phyloP scores from a whole-genome alignment of 2,329 filamentous ascomycete species.

The Pseudogymnoascus sp. region DNA sequence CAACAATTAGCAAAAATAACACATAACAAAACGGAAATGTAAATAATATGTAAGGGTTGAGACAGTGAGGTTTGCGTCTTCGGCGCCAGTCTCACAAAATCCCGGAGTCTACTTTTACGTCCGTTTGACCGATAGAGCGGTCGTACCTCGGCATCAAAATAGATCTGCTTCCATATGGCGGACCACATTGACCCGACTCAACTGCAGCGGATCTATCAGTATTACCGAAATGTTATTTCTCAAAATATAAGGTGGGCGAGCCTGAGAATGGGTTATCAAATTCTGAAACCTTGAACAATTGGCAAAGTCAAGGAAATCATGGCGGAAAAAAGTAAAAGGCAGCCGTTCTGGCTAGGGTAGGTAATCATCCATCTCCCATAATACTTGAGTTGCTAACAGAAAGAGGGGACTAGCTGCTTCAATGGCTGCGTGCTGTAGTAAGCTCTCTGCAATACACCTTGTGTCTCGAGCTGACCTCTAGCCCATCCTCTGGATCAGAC shows the following conservation, averaged over 20 bases:
- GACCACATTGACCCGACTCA: not conserved
- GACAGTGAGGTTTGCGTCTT: not conserved
- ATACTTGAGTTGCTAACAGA: not conserved
- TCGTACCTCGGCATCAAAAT: not conserved
- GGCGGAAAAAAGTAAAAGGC: not conserved
- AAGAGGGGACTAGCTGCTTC: not conserved
- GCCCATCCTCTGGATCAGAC: constrained; percentile 7
- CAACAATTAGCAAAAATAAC: not conserved
- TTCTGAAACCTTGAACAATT: not conserved
- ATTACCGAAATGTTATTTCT: not conserved
- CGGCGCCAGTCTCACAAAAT: not conserved
- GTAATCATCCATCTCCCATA: not conserved
- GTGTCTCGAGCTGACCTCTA: not conserved
- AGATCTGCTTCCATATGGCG: not conserved
- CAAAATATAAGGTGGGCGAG: not conserved
- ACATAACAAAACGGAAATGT: not conserved
- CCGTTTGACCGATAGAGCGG: not conserved
- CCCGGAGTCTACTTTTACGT: not conserved
- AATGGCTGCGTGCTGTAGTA: not conserved
- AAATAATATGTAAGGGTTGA: not conserved
- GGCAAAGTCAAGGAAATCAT: not conserved
- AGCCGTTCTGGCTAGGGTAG: not conserved
- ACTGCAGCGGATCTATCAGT: not conserved
- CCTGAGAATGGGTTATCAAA: not conserved
- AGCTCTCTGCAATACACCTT: not conserved